Conservation (phyloP, 2,329 filamentous ascomycete species). For the Calonectria crousiana region DNA sequence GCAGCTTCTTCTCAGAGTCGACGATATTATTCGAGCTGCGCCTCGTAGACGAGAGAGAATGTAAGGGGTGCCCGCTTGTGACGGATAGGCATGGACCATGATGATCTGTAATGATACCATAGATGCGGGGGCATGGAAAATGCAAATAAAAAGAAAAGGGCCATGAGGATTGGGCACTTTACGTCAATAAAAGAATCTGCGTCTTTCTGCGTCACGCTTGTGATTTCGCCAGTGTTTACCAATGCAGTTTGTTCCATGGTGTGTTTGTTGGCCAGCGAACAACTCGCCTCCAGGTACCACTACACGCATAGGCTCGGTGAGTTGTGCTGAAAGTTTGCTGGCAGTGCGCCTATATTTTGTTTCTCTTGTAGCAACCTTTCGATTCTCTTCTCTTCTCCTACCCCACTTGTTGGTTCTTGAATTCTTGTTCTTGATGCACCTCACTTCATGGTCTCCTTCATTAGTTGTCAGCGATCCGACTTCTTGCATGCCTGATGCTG, state of each 20-base stretch:
- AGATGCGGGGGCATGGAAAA: constrained; percentile 47
- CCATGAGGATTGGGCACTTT: constrained; percentile 40
- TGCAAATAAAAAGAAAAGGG: constrained; percentile 40
- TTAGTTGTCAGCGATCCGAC: background rate
- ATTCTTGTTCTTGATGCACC: background rate
- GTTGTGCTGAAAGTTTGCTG: background rate
- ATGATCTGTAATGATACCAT: constrained; percentile 56
- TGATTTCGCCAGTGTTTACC: background rate
- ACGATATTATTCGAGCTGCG: constrained; percentile 97
- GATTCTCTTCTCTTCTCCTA: background rate
- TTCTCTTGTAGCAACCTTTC: background rate
- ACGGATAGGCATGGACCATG: constrained; percentile 46
- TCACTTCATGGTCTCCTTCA: background rate
- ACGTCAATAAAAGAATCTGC: constrained; percentile 32
- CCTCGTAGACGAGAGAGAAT: constrained; percentile 69
- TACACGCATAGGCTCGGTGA: background rate
- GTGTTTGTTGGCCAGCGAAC: background rate
- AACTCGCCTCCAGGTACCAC: background rate
- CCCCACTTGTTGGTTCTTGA: background rate
- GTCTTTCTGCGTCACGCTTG: background rate
- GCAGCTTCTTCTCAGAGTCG: constrained; percentile 91
- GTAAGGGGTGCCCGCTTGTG: constrained; percentile 45
- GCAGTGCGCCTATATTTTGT: background rate
- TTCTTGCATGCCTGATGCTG: background rate
- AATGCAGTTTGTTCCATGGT: background rate